These are phyloP conservation scores for Heliamphora exappendiculata DNA, from an alignment of 148 eudicot species.

Conservation along the genomic window DNA sequence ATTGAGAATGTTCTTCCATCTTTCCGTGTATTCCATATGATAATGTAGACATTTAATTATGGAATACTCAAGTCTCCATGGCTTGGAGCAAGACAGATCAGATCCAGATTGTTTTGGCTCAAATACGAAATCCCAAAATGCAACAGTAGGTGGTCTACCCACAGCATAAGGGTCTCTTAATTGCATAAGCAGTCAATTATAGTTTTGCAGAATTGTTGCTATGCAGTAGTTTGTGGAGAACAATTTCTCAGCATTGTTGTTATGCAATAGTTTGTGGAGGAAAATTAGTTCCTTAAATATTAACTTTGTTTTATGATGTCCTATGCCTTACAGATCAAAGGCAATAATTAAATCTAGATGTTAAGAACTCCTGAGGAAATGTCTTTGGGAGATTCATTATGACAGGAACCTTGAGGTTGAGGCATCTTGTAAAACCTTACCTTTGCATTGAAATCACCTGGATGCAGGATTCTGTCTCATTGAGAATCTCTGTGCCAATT, in stretches of 20 bases:
- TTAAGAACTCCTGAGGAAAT: not conserved
- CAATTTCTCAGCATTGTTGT: not conserved
- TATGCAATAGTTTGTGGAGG: not conserved
- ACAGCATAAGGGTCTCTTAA: not conserved
- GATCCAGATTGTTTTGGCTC: not conserved
- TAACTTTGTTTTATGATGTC: not conserved
- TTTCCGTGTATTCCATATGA: not conserved
- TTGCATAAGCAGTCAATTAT: not conserved
- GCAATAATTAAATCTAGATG: not conserved
- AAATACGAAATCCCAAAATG: not conserved
- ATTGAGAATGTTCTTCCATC: not conserved
- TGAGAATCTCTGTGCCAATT: not conserved
- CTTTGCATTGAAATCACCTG: constrained; percentile 3
- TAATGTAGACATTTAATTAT: not conserved
- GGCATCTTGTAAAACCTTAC: not conserved
- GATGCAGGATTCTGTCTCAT: not conserved
- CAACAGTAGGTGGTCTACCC: not conserved
- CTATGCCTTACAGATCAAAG: not conserved
- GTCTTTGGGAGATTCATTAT: not conserved
- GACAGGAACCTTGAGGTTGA: not conserved
- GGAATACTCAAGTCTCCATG: not conserved
- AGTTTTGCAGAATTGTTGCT: not conserved
- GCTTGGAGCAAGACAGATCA: not conserved
- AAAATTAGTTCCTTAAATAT: not conserved
- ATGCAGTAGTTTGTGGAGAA: not conserved